Conservation (phyloP, 73 alveolate genomes). For the Paramecium primaurelia region DNA sequence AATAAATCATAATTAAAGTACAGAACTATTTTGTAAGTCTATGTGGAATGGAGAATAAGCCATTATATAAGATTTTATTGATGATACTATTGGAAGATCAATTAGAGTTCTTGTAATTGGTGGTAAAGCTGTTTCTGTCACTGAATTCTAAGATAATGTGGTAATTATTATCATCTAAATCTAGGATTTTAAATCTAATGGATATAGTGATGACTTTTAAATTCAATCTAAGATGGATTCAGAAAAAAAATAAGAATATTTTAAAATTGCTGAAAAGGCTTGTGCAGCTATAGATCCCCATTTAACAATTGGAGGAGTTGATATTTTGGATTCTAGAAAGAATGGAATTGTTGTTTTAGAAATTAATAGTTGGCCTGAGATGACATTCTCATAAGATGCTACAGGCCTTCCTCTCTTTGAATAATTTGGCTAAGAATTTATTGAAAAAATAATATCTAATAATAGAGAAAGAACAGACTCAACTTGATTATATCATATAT, state of each 20-base stretch:
- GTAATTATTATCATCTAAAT: background rate
- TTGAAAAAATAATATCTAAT: background rate
- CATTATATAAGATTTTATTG: background rate
- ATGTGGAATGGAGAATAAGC: background rate
- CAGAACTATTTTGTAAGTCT: background rate
- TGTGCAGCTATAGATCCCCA: background rate
- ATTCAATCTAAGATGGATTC: background rate
- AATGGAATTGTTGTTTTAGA: background rate
- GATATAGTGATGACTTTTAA: conserved; percentile 4
- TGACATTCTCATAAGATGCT: background rate
- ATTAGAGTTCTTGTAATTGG: conserved; percentile 6
- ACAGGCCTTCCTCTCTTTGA: background rate
- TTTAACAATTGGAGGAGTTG: background rate
- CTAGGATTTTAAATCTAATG: conserved; percentile 16
- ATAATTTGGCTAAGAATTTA: background rate
- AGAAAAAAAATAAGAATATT: background rate
- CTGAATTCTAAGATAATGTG: background rate
- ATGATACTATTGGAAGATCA: conserved; percentile 5
- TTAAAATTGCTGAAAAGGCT: background rate
- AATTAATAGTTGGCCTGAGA: conserved; percentile 45
- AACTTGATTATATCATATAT: background rate
- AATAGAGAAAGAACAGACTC: background rate
- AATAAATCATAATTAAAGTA: background rate
- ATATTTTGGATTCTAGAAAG: background rate
- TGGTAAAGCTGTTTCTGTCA: conserved; percentile 5